phyloP scores from a whole-genome alignment of 371 early-diverging fungal species.

The Coemansia sp. region DNA sequence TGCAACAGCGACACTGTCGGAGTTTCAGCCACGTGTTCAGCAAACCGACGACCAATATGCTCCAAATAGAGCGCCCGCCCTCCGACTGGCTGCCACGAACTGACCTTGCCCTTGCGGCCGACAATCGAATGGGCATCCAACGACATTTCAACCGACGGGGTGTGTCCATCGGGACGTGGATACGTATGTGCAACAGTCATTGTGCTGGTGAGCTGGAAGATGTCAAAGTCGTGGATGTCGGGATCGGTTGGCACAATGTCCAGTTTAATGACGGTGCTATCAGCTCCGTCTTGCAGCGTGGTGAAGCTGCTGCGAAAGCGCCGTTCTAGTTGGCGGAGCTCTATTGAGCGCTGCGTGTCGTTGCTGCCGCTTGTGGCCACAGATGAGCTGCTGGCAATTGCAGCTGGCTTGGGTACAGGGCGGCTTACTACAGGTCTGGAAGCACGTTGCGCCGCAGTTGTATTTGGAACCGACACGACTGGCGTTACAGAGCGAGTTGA shows the following conservation, averaged over 20 bases:
- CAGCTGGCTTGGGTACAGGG: slow-evolving; percentile 13
- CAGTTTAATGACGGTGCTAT: slow-evolving; percentile 15
- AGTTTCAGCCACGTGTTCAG: slow-evolving; percentile 21
- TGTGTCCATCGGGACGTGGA: slow-evolving; percentile 12
- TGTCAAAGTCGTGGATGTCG: slow-evolving; percentile 33
- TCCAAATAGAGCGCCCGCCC: slow-evolving; percentile 32
- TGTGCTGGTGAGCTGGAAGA: slow-evolving; percentile 21
- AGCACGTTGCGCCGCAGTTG: not conserved
- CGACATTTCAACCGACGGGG: slow-evolving; percentile 7
- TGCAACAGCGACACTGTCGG: slow-evolving; percentile 39
- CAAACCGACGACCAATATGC: slow-evolving; percentile 16
- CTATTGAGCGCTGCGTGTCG: slow-evolving; percentile 12
- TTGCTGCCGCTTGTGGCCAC: not conserved
- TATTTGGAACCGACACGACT: not conserved
- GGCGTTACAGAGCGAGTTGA: not conserved
- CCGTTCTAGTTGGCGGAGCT: slow-evolving; percentile 43
- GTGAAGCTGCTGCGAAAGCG: slow-evolving; percentile 39
- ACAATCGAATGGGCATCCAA: slow-evolving; percentile 15
- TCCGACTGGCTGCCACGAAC: slow-evolving; percentile 36
- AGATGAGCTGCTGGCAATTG: not conserved
- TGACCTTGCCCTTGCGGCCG: slow-evolving; percentile 34
- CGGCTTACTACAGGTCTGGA: slow-evolving; percentile 33
- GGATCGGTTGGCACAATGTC: slow-evolving; percentile 47
- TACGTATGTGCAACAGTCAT: slow-evolving; percentile 23
- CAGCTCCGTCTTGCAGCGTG: slow-evolving; percentile 10